Conservation (phyloP, 495 filamentous ascomycete genomes). For the Jackrogersella minutella region DNA sequence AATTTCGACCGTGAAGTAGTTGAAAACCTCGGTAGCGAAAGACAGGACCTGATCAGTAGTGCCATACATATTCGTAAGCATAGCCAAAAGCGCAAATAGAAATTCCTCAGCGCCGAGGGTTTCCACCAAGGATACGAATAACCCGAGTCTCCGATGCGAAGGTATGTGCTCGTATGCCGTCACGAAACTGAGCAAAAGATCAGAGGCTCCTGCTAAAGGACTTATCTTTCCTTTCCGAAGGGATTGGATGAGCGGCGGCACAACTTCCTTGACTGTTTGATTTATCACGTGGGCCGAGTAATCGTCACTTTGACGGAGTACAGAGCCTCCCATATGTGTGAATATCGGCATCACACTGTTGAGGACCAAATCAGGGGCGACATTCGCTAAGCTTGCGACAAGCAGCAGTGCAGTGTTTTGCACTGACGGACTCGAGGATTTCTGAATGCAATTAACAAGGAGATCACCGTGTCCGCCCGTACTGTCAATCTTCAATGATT, state of each 20-base stretch:
- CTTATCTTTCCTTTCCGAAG: constrained; percentile 79
- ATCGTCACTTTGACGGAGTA: constrained; percentile 89
- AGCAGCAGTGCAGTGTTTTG: constrained; percentile 92
- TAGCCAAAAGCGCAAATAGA: constrained; percentile 73
- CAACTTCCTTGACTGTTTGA: constrained; percentile 86
- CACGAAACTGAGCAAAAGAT: constrained; percentile 89
- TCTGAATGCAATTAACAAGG: constrained; percentile 89
- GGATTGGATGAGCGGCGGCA: constrained; percentile 88
- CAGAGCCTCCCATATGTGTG: constrained; percentile 92
- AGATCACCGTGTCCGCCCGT: constrained; percentile 82
- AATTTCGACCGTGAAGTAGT: constrained; percentile 65
- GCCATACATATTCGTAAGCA: constrained; percentile 75
- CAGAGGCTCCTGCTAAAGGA: constrained; percentile 78
- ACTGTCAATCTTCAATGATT: constrained; percentile 71
- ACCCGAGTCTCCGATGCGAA: constrained; percentile 75
- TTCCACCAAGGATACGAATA: constrained; percentile 82
- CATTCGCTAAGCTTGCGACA: constrained; percentile 80
- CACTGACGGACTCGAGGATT: constrained; percentile 84
- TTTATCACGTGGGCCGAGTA: constrained; percentile 94
- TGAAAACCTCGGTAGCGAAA: constrained; percentile 64
- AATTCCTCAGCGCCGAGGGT: constrained; percentile 87
- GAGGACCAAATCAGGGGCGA: constrained; percentile 85
- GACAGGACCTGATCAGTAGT: constrained; percentile 56
- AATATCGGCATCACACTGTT: constrained; percentile 99
- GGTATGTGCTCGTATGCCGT: constrained; percentile 96